A percentile compares a stretch with the other conserved stretches of the same genome.
These are phyloP conservation scores for Discostella pseudostelligera DNA, from an alignment of 108 stramenopile species.

Conservation along the genomic window DNA sequence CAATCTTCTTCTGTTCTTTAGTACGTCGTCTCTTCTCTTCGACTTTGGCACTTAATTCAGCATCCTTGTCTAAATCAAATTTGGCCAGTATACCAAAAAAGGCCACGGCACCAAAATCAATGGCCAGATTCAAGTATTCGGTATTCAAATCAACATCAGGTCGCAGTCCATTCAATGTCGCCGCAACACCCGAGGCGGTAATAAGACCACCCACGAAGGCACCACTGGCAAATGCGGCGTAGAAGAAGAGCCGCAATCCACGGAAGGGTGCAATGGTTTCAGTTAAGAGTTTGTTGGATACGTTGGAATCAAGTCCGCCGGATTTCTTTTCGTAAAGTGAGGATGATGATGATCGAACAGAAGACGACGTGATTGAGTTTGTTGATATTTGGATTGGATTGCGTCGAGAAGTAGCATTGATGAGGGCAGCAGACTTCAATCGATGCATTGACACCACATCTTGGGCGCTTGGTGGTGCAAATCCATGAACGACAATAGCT, in stretches of 20 bases:
- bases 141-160: slow-evolving; percentile 72
- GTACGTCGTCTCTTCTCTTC: slow-evolving; percentile 66
- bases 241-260: slow-evolving; percentile 6
- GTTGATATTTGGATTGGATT: no score
- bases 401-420: no score
- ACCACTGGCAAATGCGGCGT: slow-evolving; percentile 14
- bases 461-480: neutral
- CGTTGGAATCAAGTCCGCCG: slow-evolving; percentile 19
- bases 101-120: slow-evolving; percentile 82
- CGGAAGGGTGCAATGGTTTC: slow-evolving; percentile 49
- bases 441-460: neutral
- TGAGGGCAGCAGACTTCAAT: neutral
- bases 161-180: slow-evolving; percentile 52
- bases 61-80: slow-evolving; percentile 64
- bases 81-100: slow-evolving; percentile 61
- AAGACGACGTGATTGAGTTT: no score
- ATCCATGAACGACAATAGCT: neutral
- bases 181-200: slow-evolving; percentile 48
- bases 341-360: no score
- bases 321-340: slow-evolving; percentile 23
- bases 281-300: slow-evolving; percentile 57
- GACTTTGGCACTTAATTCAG: slow-evolving; percentile 56
- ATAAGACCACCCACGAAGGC: slow-evolving; percentile 20
- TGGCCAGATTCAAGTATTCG: slow-evolving; percentile 76
- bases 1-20: slow-evolving; percentile 52